These are phyloP conservation scores for Closterium sp. DNA, from an alignment of 139 green algal genomes.

Conservation along the genomic window DNA sequence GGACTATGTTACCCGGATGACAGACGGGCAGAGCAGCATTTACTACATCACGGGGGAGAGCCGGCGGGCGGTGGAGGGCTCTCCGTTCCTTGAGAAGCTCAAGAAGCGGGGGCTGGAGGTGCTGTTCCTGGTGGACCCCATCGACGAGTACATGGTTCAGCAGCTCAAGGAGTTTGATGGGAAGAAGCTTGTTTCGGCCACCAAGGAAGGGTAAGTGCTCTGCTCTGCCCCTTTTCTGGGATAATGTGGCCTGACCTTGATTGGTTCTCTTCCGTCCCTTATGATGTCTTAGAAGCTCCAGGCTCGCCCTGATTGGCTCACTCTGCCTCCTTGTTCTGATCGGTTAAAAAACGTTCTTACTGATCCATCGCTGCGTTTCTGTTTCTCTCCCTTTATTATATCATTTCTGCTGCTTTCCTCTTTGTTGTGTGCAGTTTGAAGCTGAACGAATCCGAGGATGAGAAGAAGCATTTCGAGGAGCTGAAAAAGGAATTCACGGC, in stretches of 20 bases:
- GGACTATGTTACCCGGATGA: constrained; percentile 99
- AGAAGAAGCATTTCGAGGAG: constrained; percentile 90
- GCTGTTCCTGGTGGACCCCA: constrained; percentile 99
- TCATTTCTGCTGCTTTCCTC: no score
- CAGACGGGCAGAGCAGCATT: constrained; percentile 94
- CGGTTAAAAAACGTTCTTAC: no score
- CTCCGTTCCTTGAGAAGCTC: constrained; percentile 97
- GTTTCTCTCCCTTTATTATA: no score
- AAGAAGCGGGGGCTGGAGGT: constrained; percentile 95
- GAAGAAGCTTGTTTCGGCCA: constrained; percentile 97
- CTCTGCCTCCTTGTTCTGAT: no score
- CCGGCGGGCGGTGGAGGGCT: constrained; percentile 95
- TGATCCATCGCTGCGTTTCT: no score
- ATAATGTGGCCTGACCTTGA: no score
- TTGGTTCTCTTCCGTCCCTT: no score
- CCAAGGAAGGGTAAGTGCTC: constrained; percentile 80
- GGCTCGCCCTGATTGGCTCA: no score
- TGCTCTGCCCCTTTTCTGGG: no score
- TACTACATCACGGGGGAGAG: constrained; percentile 99
- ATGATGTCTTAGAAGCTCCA: no score
- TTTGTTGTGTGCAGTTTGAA: constrained; percentile 36
- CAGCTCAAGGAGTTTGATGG: constrained; percentile 99
- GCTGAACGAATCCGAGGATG: constrained; percentile 77
- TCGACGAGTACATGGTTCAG: constrained; percentile 99
- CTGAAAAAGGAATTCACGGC: constrained; percentile 79